A percentile compares a stretch with the other conserved stretches of the same genome.
These are phyloP conservation scores for Eimeria falciformis DNA, from an alignment of 169 alveolate genomes.

Conservation along the genomic window DNA sequence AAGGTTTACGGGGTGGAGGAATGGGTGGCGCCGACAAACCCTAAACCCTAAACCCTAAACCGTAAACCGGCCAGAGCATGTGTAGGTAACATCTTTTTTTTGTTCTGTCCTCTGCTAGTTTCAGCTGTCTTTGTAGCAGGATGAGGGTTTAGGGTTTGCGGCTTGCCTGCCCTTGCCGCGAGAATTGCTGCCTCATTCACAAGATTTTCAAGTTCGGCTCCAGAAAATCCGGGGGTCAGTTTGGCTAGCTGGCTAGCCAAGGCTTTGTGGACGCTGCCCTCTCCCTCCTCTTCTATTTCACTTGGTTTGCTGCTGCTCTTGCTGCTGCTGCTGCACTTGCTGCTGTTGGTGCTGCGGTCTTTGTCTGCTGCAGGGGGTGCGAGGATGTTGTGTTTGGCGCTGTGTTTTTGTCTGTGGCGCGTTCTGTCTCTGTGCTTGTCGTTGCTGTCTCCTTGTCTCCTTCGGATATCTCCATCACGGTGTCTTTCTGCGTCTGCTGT, in stretches of 20 bases:
- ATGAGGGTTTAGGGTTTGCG: constrained; percentile 45
- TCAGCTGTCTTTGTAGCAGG: too few species aligned
- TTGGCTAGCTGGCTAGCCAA: constrained; percentile 87
- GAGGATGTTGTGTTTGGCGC: neutral
- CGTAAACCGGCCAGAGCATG: too few species aligned
- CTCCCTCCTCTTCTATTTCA: neutral
- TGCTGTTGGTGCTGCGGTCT: constrained; percentile 35
- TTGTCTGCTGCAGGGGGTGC: neutral
- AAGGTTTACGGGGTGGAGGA: too few species aligned
- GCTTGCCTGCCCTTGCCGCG: constrained; percentile 85
- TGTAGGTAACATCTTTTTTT: too few species aligned
- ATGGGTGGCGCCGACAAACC: neutral
- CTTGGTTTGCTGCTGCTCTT: constrained; percentile 23
- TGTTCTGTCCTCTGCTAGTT: too few species aligned
- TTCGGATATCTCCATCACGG: neutral
- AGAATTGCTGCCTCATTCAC: constrained; percentile 92
- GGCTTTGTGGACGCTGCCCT: constrained; percentile 38
- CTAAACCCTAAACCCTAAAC: constrained; percentile 17
- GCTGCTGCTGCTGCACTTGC: constrained; percentile 25
- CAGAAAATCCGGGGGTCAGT: constrained; percentile 92
- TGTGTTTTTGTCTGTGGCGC: neutral
- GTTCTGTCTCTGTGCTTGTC: neutral
- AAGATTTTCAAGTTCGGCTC: constrained; percentile 91
- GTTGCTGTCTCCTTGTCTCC: neutral
- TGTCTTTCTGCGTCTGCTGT: constrained; percentile 9